Base-by-base conservation (phyloP, 1,139 yeast species). In the Blastobotrys aristatus region DNA sequence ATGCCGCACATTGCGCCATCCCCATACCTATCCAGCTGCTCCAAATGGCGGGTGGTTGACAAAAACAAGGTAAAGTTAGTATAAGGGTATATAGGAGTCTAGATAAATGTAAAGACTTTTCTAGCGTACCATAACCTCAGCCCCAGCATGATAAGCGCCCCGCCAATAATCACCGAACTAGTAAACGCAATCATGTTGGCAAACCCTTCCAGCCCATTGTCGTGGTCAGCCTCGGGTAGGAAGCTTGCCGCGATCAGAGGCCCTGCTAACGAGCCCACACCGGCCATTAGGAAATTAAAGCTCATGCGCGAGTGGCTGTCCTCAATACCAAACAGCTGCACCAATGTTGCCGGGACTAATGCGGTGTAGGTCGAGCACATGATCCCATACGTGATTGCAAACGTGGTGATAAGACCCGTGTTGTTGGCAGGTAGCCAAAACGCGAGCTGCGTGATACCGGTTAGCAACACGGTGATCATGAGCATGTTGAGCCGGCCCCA, bases 211-310 rank as follows among this genome's bases (percentile, higher is more conserved):
- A 32, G 18, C 20, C 36, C 36, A 32, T 13, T 17, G 5, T 14
- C 17, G 3, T 5, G 18, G 13, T 14, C 48, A 6, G 26, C 45
- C 11, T 24, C 17, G 17, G 54, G 54, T 14, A 57, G 32, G 21
- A 75, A 68, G 11, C 74, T 75, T 40, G 79, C 77, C 4, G 73
- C 70, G 36, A 75, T 64, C 31, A 78, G 77, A 50, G 75, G 65
- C 2, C 74, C 69, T 1, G 70, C 68, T 43, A 80, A 63, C 11
- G 70, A 40, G 75, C 75, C 55, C 78, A 73, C 2, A 45, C 54
- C 4, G 80, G 72, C 47, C 78, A 74, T 26, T 76, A 67, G 53
- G 77, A 75, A 57, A 79, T 77, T 62, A 78, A 69, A 0, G 84
- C 81, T 56, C 76, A 79, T 27, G 80, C 73, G 53, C 74, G 40